Percentiles rank a stretch among this genome's conserved stretches.
These are phyloP conservation scores for Orychophragmus violaceus DNA, from an alignment of 345 rosid genomes.

Conservation along the genomic window DNA sequence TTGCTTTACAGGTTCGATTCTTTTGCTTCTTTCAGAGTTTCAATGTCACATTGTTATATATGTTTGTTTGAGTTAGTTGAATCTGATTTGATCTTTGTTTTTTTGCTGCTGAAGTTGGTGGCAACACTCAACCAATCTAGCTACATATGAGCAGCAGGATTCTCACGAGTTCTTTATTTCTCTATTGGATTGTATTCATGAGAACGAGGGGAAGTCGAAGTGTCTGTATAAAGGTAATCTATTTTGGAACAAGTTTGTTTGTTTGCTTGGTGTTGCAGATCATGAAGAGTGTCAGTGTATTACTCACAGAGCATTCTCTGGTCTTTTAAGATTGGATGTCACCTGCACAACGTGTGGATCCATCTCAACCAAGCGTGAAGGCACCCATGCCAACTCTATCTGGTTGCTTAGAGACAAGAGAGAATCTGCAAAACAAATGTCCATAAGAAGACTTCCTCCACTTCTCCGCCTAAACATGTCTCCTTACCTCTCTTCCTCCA, in stretches of 20 bases:
- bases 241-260: conserved; percentile 13
- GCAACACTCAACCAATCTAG: conserved; percentile 74
- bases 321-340: conserved; percentile 82
- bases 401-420: conserved; percentile 69
- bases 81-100: conserved; percentile 6
- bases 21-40: too few relatives aligned
- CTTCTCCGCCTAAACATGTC: conserved; percentile 69
- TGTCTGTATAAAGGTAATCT: too few relatives aligned
- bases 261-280: conserved; percentile 37
- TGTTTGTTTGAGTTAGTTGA: conserved; percentile 1
- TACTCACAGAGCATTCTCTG: conserved; percentile 86
- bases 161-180: conserved; percentile 95
- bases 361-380: conserved; percentile 51
- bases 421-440: conserved; percentile 80
- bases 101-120: conserved; percentile 66
- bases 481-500: conserved; percentile 70
- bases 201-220: conserved; percentile 65
- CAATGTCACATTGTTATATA: neutral
- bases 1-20: conserved; percentile 89
- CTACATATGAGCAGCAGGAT: conserved; percentile 85
- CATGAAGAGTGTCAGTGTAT: conserved; percentile 75
- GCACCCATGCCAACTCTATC: conserved; percentile 45
- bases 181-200: conserved; percentile 76
- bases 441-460: conserved; percentile 73
- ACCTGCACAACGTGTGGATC: conserved; percentile 76